Conservation (phyloP, 352 stramenopile species). For the Bremia lactucae region DNA sequence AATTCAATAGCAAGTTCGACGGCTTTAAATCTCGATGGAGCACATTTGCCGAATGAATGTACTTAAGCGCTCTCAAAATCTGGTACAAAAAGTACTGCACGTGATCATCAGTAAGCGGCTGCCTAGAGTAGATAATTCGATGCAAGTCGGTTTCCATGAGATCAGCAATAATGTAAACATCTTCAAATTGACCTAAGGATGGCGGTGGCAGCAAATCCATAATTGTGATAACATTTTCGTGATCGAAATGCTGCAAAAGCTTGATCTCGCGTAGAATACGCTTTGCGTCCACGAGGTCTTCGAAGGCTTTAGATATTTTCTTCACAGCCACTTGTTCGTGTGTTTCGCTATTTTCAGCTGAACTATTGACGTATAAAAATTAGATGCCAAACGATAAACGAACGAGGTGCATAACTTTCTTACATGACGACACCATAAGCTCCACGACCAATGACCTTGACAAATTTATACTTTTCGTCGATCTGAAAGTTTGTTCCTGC, state of each 20-base stretch:
- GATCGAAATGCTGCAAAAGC: slow-evolving; percentile 88
- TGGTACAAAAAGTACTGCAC: slow-evolving; percentile 93
- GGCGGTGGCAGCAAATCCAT: slow-evolving; percentile 90
- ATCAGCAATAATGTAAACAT: slow-evolving; percentile 97
- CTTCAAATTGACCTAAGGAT: slow-evolving; percentile 90
- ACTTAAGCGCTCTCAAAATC: slow-evolving; percentile 92
- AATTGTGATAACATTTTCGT: slow-evolving; percentile 94
- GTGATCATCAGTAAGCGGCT: slow-evolving; percentile 87
- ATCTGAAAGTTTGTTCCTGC: slow-evolving; percentile 87
- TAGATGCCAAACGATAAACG: neutral
- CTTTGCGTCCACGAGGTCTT: slow-evolving; percentile 98
- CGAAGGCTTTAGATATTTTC: slow-evolving; percentile 88
- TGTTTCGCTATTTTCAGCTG: slow-evolving; percentile 71
- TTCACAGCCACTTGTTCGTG: slow-evolving; percentile 82
- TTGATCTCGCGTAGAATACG: slow-evolving; percentile 97
- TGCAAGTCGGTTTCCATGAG: slow-evolving; percentile 98
- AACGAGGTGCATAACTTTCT: slow-evolving; percentile 11
- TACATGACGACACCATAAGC: slow-evolving; percentile 92
- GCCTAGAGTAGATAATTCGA: slow-evolving; percentile 95
- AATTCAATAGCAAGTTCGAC: slow-evolving; percentile 94
- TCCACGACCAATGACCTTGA: slow-evolving; percentile 92
- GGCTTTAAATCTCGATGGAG: slow-evolving; percentile 96
- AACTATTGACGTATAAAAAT: slow-evolving; percentile 25
- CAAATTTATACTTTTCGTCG: slow-evolving; percentile 89
- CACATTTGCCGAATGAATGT: slow-evolving; percentile 90